A percentile compares a stretch with the other conserved stretches of the same genome.
Evolutionary conservation across 1,139 yeast genomes (phyloP).

Genomic region (Petasospora fabianii): DNA sequence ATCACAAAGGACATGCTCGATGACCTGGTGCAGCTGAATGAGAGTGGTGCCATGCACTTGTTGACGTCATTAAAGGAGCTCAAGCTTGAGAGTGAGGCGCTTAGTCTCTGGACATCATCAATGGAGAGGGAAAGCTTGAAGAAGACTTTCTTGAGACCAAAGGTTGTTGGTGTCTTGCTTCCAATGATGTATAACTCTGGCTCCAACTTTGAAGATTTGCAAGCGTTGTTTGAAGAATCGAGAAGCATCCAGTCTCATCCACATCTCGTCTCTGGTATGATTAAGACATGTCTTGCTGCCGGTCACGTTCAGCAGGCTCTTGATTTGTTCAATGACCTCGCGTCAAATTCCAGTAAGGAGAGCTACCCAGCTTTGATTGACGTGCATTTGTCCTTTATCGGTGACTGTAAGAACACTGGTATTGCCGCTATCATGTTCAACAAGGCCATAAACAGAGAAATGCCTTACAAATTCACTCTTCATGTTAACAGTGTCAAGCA

Average conservation of each 20-base stretch:
- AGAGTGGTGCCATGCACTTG: conserved; percentile 54
- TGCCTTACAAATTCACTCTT: conserved; percentile 68
- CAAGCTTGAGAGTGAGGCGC: conserved; percentile 48
- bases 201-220: conserved; percentile 59
- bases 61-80: conserved; percentile 57
- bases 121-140: conserved; percentile 30
- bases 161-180: conserved; percentile 66
- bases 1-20: conserved; percentile 47
- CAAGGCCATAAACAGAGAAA: conserved; percentile 60
- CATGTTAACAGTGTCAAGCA: conserved; percentile 76
- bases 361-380: conserved; percentile 49
- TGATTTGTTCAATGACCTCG: conserved; percentile 43
- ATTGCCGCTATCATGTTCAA: conserved; percentile 73
- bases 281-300: conserved; percentile 53
- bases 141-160: conserved; percentile 40
- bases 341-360: conserved; percentile 33
- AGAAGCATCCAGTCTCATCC: conserved; percentile 37
- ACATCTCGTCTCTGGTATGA: conserved; percentile 56
- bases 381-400: conserved; percentile 76
- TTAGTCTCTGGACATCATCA: conserved; percentile 49
- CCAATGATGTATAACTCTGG: conserved; percentile 65
- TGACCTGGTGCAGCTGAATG: conserved; percentile 39
- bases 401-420: conserved; percentile 69
- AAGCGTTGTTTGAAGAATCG: conserved; percentile 42
- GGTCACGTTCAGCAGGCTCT: conserved; percentile 50